Base-by-base conservation (phyloP, 176 grass and related monocot genomes). In the Oryza meyeriana region DNA sequence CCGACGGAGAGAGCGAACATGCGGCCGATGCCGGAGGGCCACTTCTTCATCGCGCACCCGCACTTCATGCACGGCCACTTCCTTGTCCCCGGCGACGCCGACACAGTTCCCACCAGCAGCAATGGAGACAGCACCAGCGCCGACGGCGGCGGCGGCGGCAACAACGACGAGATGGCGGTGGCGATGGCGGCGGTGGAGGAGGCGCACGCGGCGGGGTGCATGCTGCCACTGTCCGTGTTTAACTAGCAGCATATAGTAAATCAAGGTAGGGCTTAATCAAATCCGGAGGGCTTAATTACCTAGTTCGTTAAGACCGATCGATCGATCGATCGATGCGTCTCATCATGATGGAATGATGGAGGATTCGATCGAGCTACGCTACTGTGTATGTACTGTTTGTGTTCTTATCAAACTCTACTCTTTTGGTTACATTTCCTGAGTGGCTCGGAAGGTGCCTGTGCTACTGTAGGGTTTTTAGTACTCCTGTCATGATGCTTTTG, bases 181-280 rank as follows among this genome's bases (percentile, higher is more conserved):
- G 84, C 79, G 3, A 47, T 83, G 88, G 88, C 88, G 9, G 88
- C 88, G 3, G 88, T 69, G 0, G 88, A 74, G 58, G 88, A 86
- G 67, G 88, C 88, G 59, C 88, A 90, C 45, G 88, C 88, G 31
- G 84, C 84, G 4, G 88, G 88, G 31, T 86, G 88, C 84, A 48
- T 86, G 84, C 88, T 90, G 47, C 88, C 88, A 40, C 79, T 90
- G 11, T 90, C 88, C 75, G 88, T 90, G 61, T 90, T 90, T 44
- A 86, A 90, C 74, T 86, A 86, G 79, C 36, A 36, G 27, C 45
- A 32, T 32, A 44, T 28, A 69, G 63, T 78, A 35, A 42, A 55
- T 55, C 76, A 20, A 83, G 83, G 79, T 83, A 67, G 74, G 84
- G 61, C 74, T 83, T 76, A 48, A 74, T 63, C 22, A 89, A 66